phyloP scores from a whole-genome alignment of 2,329 filamentous ascomycete species.

The Diplodia scrobiculata region DNA sequence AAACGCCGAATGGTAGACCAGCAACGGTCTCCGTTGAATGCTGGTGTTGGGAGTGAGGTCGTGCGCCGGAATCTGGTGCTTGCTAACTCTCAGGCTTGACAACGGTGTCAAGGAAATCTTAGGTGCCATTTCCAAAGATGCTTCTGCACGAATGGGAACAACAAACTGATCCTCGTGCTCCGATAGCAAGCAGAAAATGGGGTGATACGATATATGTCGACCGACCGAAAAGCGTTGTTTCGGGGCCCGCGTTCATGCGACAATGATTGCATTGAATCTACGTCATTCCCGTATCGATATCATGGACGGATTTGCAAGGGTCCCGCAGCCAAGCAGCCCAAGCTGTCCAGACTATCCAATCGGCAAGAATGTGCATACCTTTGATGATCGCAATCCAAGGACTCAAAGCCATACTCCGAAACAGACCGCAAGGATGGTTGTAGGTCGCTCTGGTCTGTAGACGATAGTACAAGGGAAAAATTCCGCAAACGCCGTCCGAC shows the following conservation, averaged over 20 bases:
- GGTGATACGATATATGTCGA: not conserved
- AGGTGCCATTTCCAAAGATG: slow-evolving; percentile 10
- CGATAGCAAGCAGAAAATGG: not conserved
- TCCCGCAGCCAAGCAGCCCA: slow-evolving; percentile 1
- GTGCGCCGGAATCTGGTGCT: slow-evolving; percentile 62
- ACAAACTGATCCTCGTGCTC: not conserved
- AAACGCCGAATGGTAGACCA: slow-evolving; percentile 67
- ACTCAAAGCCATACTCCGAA: not conserved
- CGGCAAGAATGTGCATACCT: not conserved
- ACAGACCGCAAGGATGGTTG: not conserved
- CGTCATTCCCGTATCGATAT: slow-evolving; percentile 28
- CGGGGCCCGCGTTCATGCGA: not conserved
- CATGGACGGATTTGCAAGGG: not conserved
- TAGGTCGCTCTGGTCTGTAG: slow-evolving; percentile 4
- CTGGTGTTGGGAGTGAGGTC: slow-evolving; percentile 64
- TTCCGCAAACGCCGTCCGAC: slow-evolving; percentile 32
- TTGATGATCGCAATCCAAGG: too few relatives aligned
- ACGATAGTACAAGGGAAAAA: slow-evolving; percentile 32
- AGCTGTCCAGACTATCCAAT: not conserved
- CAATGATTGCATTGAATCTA: slow-evolving; percentile 1
- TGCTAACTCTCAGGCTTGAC: slow-evolving; percentile 58
- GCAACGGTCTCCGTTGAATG: slow-evolving; percentile 63
- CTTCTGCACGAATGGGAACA: not conserved
- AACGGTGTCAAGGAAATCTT: slow-evolving; percentile 48
- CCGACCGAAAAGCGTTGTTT: not conserved